Evolutionary conservation across 2,329 filamentous ascomycete genomes (phyloP), one percentile per base, ranked within the genome.

Genomic region (Pezicula neosporulosa): DNA sequence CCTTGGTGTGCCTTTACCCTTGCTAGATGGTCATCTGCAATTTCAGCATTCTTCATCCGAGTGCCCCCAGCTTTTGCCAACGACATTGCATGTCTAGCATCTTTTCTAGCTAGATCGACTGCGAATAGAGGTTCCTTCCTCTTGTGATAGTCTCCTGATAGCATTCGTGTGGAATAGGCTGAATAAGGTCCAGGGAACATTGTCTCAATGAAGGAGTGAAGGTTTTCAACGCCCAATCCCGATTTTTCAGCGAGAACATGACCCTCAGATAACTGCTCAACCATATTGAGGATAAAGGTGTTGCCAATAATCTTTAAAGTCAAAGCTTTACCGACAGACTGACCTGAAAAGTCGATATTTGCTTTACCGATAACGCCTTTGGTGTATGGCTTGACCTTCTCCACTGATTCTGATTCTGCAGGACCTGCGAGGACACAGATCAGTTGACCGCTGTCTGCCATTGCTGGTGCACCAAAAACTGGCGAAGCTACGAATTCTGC

Each of bases 251-350:
- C 90, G 6, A 91, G 71, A 1, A 87, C 82, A 64, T 93, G 81
- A 6, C 85, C 87, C 72, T 96, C 90, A 1, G 88, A 83, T 4
- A 96, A 73, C 47, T 89, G 80, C 64, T 91, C 86, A 65, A 76
- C 72, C 63, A 76, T 89, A 72, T 89, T 88, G 38, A 95, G 67
- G 60, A 96, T 79, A 66, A 96, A 92, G 0, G 87, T 89, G 69
- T 96, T 96, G 51, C 92, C 91, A 9, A 96, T 78, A 18, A 96
- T 72, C 61, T 77, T 76, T 71, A 96, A 94, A 44, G 96, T 75
- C 43, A 83, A 79, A 2, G 83, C 80, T 48, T 83, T 82, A 48
- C 86, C 81, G 45, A 85, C 83, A 1, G 86, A 79, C 68, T 89
- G 80, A 56, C 80, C 83, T 42, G 77, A 77, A 68, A 90, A 85